Conservation (phyloP, 495 filamentous ascomycete genomes). For the Aspergillus indologenus region DNA sequence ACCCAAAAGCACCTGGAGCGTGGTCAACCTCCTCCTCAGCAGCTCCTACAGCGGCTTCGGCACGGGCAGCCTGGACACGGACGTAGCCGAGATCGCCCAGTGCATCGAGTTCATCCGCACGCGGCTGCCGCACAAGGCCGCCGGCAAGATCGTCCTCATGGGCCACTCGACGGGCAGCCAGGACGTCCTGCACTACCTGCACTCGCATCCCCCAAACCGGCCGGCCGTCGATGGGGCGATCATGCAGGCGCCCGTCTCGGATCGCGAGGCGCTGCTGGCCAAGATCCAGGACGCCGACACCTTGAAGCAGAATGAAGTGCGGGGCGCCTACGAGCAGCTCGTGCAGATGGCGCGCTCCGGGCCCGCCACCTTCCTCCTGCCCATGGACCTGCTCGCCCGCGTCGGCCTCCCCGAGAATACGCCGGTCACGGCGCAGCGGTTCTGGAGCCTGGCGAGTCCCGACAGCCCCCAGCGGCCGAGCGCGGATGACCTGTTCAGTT, state of each 20-base stretch:
- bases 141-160: constrained; percentile 70
- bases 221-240: constrained; percentile 71
- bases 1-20: constrained; percentile 53
- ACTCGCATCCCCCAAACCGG: constrained; percentile 36
- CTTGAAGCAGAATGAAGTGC: constrained; percentile 14
- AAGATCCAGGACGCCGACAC: constrained; percentile 18
- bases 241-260: constrained; percentile 76
- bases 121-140: constrained; percentile 21
- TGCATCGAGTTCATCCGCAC: constrained; percentile 68
- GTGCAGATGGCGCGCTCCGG: constrained; percentile 48
- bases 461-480: constrained; percentile 53
- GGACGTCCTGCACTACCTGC: constrained; percentile 78
- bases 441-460: constrained; percentile 60
- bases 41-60: constrained; percentile 75
- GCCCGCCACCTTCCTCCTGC: constrained; percentile 52
- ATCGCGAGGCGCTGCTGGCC: constrained; percentile 63
- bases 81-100: constrained; percentile 68
- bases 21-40: constrained; percentile 60
- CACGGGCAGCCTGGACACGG: constrained; percentile 59
- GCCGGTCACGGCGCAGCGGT: constrained; percentile 55
- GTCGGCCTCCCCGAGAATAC: constrained; percentile 50
- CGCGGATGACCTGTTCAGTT: constrained; percentile 87
- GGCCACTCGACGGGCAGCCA: constrained; percentile 89
- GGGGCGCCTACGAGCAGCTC: constrained; percentile 46
- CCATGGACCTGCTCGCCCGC: constrained; percentile 42